A percentile compares a stretch with the other conserved stretches of the same genome.
These are phyloP conservation scores for Microsporum ferrugineum DNA, from an alignment of 2,329 filamentous ascomycete genomes.

Conservation along the genomic window DNA sequence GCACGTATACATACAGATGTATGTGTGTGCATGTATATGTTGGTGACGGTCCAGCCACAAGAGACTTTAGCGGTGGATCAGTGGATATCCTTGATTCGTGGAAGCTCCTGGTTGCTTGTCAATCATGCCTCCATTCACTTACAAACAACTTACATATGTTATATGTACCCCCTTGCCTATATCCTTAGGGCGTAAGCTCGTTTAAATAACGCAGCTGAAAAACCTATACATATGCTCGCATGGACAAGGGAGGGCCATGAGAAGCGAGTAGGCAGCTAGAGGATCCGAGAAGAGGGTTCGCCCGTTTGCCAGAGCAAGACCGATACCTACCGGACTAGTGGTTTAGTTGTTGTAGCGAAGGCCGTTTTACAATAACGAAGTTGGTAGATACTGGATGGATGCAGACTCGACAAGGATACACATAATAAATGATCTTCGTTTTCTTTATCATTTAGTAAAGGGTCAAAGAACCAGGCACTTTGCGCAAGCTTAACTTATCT, in stretches of 20 bases:
- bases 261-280: neutral
- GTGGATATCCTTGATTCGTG: neutral
- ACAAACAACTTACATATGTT: neutral
- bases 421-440: no score
- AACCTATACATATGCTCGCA: neutral
- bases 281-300: neutral
- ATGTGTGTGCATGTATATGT: neutral
- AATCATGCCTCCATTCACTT: neutral
- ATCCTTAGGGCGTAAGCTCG: neutral
- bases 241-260: neutral
- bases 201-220: neutral
- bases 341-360: neutral
- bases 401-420: no score
- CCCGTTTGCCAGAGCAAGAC: neutral
- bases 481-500: neutral
- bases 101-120: neutral
- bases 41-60: neutral
- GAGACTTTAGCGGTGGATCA: neutral
- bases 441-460: neutral
- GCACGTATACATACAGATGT: neutral
- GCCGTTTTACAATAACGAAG: neutral
- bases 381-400: no score
- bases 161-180: neutral
- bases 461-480: neutral
- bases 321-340: neutral